A percentile compares a stretch with the other conserved stretches of the same genome.
Conservation (phyloP, 176 grass and related monocot species). For the Carex myosuroides region DNA sequence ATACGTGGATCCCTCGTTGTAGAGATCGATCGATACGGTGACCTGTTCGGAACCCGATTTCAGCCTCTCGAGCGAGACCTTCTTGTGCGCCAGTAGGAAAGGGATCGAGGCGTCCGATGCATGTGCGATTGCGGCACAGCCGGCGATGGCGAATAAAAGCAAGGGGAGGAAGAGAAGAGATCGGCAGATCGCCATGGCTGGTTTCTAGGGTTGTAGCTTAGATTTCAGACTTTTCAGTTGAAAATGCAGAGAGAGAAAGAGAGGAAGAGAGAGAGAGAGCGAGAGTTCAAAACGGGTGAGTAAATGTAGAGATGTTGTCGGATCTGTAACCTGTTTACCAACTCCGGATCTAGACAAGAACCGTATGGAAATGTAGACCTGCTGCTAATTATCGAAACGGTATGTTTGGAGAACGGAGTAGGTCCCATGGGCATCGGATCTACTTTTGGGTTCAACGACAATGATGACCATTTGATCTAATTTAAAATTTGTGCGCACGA, state of each 20-base stretch:
- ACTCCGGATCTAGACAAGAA: neutral
- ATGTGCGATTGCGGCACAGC: neutral
- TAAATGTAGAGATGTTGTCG: neutral
- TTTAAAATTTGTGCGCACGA: too few species aligned
- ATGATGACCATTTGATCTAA: too few species aligned
- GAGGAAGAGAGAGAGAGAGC: neutral
- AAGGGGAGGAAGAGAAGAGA: conserved; percentile 19
- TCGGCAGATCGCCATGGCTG: conserved; percentile 43
- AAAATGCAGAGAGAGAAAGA: neutral
- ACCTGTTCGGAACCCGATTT: conserved; percentile 81
- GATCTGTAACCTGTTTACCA: neutral
- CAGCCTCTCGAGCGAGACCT: conserved; percentile 66
- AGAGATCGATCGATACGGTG: conserved; percentile 82
- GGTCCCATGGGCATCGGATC: too few species aligned
- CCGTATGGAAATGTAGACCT: neutral
- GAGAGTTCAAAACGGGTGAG: neutral
- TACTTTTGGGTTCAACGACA: too few species aligned
- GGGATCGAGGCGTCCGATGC: conserved; percentile 48
- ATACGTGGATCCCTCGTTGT: conserved; percentile 95
- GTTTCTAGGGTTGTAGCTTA: conserved; percentile 22
- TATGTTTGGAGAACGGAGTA: too few species aligned
- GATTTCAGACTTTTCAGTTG: neutral
- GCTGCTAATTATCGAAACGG: too few species aligned
- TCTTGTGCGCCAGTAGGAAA: conserved; percentile 91
- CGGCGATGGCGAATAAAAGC: conserved; percentile 24